A percentile compares a stretch with the other conserved stretches of the same genome.
Conservation (phyloP, 768 basidiomycete species). For the Terana coerulea region DNA sequence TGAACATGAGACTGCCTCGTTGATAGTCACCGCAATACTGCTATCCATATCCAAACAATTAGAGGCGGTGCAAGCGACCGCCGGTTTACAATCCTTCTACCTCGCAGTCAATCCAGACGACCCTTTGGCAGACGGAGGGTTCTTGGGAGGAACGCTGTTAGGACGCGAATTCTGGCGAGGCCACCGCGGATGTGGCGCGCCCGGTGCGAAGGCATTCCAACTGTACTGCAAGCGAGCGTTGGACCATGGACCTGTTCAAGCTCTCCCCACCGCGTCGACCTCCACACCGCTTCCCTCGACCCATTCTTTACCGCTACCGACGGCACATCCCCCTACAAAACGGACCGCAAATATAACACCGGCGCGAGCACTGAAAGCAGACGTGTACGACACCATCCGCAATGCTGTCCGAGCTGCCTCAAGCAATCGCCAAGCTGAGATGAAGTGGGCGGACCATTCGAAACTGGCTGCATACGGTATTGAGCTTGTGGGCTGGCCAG, state of each 20-base stretch:
- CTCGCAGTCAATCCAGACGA: conserved; percentile 55
- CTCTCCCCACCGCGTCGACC: no score
- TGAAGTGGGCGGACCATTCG: conserved; percentile 73
- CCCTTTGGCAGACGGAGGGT: conserved; percentile 44
- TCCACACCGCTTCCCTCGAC: conserved; percentile 2
- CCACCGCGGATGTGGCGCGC: conserved; percentile 52
- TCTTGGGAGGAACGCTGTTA: conserved; percentile 56
- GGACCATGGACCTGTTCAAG: no score
- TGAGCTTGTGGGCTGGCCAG: conserved; percentile 61
- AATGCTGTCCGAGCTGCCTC: conserved; percentile 52
- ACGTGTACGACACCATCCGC: conserved; percentile 53
- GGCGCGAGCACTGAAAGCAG: conserved; percentile 42
- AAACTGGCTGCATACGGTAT: conserved; percentile 55
- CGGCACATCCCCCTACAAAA: not conserved
- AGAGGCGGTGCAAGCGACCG: conserved; percentile 46
- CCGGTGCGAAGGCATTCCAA: conserved; percentile 51
- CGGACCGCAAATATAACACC: conserved; percentile 18
- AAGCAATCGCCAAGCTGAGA: conserved; percentile 62
- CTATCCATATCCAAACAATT: conserved; percentile 48
- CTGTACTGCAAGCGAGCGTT: not conserved
- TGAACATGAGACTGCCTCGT: not conserved
- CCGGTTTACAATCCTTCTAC: conserved; percentile 58
- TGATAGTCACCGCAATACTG: conserved; percentile 30
- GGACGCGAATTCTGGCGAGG: conserved; percentile 69
- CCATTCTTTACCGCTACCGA: not conserved